These are phyloP conservation scores for Termitomyces sp. DNA, from an alignment of 768 basidiomycete species.

Conservation along the genomic window DNA sequence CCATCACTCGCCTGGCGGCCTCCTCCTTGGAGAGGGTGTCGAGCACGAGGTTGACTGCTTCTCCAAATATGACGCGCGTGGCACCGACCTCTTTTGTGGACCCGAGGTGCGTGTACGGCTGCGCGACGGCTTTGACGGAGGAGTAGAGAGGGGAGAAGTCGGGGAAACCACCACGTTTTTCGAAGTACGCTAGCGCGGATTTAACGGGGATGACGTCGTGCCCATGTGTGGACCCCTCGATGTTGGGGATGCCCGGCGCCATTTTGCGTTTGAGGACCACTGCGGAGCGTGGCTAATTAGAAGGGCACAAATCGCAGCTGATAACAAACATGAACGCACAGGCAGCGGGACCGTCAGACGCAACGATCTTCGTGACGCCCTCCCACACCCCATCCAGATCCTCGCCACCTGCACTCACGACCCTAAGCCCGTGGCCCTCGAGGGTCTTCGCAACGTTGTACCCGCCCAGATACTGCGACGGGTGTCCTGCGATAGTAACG, in stretches of 20 bases:
- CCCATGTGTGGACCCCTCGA: constrained; percentile 74
- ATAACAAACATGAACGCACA: constrained; percentile 30
- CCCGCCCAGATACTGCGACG: constrained; percentile 79
- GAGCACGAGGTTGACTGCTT: constrained; percentile 75
- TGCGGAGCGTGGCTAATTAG: constrained; percentile 15
- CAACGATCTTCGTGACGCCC: constrained; percentile 50
- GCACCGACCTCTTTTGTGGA: constrained; percentile 72
- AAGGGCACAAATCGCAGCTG: neutral
- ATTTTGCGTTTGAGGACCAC: constrained; percentile 67
- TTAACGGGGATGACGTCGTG: constrained; percentile 87
- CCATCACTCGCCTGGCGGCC: constrained; percentile 74
- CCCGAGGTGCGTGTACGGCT: constrained; percentile 61
- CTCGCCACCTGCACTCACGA: constrained; percentile 69
- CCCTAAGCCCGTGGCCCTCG: constrained; percentile 77
- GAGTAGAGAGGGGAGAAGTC: constrained; percentile 44
- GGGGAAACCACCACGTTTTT: constrained; percentile 48
- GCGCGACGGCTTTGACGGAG: constrained; percentile 53
- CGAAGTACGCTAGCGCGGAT: constrained; percentile 70
- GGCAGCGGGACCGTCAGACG: constrained; percentile 71
- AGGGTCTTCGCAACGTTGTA: constrained; percentile 69
- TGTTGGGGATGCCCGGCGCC: constrained; percentile 66
- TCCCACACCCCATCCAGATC: constrained; percentile 75
- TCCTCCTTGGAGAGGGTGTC: constrained; percentile 74
- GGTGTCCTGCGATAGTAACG: constrained; percentile 90
- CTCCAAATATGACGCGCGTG: constrained; percentile 80